Conservation (phyloP, 225 moss, liverwort and hornwort species). For the Takakia lepidozioides region DNA sequence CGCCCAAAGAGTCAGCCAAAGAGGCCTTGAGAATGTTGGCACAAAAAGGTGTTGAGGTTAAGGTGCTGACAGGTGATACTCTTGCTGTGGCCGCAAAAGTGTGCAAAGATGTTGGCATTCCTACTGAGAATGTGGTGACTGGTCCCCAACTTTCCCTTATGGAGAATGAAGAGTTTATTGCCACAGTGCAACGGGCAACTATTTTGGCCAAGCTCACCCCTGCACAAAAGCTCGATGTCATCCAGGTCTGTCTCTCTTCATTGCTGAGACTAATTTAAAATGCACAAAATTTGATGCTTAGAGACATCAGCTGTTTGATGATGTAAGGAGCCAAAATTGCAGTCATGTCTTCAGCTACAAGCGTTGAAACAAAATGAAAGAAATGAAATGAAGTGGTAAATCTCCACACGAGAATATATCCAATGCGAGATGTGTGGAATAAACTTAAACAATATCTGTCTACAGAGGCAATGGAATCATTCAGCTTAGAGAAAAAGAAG, state of each 20-base stretch:
- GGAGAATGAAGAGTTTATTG: conserved; percentile 16
- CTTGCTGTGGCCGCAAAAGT: conserved; percentile 27
- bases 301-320: no score
- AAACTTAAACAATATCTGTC: no score
- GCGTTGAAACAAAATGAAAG: no score
- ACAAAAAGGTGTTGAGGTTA: conserved; percentile 10
- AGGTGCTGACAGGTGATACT: conserved; percentile 24
- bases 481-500: no score
- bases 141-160: conserved; percentile 14
- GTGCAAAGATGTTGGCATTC: conserved; percentile 26
- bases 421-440: no score
- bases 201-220: conserved; percentile 26
- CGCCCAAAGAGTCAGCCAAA: conserved; percentile 21
- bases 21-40: conserved; percentile 12
- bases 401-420: no score
- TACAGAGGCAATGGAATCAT: no score
- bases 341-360: no score
- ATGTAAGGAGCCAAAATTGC: no score
- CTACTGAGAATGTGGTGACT: conserved; percentile 14
- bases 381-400: no score
- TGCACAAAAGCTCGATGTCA: conserved; percentile 16
- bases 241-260: conserved; percentile 14
- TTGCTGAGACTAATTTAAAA: no score
- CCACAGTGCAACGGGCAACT: conserved; percentile 12
- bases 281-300: background rate